These are phyloP conservation scores for Uronychia setigera DNA, from an alignment of 73 alveolate genomes.

Conservation along the genomic window DNA sequence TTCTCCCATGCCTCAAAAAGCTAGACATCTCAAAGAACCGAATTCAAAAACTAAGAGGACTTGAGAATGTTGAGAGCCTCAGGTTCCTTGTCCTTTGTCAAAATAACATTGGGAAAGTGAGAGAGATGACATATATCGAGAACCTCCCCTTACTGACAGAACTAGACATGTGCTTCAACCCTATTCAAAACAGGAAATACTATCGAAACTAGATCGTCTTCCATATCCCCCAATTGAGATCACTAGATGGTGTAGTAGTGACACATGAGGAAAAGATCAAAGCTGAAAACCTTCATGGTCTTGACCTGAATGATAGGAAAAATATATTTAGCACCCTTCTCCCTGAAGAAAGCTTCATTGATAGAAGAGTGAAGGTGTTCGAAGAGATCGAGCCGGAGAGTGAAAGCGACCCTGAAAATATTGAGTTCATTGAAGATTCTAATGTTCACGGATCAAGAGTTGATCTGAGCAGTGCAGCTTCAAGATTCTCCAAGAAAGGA, in stretches of 20 bases:
- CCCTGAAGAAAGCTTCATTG: conserved; percentile 92
- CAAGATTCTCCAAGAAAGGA: background rate
- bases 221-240: conserved; percentile 90
- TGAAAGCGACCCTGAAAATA: conserved; percentile 84
- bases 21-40: conserved; percentile 73
- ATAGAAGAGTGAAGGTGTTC: conserved; percentile 86
- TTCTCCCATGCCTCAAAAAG: conserved; percentile 56
- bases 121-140: conserved; percentile 76
- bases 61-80: conserved; percentile 69
- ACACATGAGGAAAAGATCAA: conserved; percentile 92
- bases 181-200: conserved; percentile 86
- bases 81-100: conserved; percentile 72
- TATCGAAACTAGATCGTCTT: conserved; percentile 80
- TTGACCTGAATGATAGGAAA: conserved; percentile 90
- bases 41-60: conserved; percentile 80
- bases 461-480: conserved; percentile 19
- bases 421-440: conserved; percentile 56
- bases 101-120: conserved; percentile 71
- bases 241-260: conserved; percentile 86
- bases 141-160: conserved; percentile 84
- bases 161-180: conserved; percentile 88
- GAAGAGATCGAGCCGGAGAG: conserved; percentile 94
- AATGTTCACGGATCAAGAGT: conserved; percentile 36
- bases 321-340: conserved; percentile 78
- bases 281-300: conserved; percentile 94